Base-by-base conservation (phyloP, 805 yeast genomes). In the Candida mattraensis region DNA sequence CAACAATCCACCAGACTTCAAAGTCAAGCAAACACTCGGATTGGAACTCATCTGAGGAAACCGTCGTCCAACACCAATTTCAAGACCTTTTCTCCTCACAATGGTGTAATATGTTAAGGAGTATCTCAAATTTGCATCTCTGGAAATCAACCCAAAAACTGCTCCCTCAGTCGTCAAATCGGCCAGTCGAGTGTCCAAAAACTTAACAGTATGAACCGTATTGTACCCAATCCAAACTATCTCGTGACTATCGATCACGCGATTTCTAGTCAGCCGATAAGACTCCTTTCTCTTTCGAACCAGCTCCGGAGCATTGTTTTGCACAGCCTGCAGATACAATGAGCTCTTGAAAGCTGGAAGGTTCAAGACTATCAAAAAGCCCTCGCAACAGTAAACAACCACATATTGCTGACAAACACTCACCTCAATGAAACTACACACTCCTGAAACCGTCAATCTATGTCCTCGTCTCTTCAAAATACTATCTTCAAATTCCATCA, bases 371-470 rank as follows among this genome's bases (percentile, higher is more conserved):
- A 40, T 25, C 9, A 56, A 5, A 19, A 46, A 52, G 4, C 48
- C 40, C n/a, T 41, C 46, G 14, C 34, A 32, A 3, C 50, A 47
- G 23, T 54, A 40, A 4, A 56, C 27, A 4, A 42, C 5, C 4
- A 56, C 41, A 35, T 42, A 53, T 21, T 54, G 34, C 19, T 47
- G 42, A 2, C 30, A 31, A 2, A 30, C 18, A 31, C 51, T 58
- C 5, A 55, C 60, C 18, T 43, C 37, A 16, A 57, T 30, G 1
- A 39, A 24, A 3, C 58, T 51, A 14, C 15, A 30, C 3, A 50
- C 48, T 5, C 48, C 19, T 7, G 43, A 27, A 5, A 36, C 30
- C 1, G 19, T 22, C n/a, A n/a, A n/a, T n/a, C n/a, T n/a, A n/a
- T n/a, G n/a, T n/a, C n/a, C n/a, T n/a, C n/a, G n/a, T n/a, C n/a